phyloP scores from a whole-genome alignment of 169 alveolate genomes.

The Besnoitia besnoiti region DNA sequence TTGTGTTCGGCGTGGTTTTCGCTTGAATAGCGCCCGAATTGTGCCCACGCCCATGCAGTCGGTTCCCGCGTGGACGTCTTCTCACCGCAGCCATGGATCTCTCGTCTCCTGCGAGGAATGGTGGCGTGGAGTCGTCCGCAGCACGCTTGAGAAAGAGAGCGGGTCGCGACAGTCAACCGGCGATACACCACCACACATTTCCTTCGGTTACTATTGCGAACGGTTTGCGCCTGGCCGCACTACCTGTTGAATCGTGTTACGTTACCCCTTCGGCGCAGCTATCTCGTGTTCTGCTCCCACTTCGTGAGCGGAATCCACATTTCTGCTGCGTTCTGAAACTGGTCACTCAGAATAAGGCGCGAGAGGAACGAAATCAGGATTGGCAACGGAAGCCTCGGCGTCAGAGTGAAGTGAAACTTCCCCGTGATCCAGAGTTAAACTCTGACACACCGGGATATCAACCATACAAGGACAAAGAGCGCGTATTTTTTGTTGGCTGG shows the following conservation, averaged over 20 bases:
- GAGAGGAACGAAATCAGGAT: not conserved
- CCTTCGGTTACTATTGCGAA: not conserved
- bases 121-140: not conserved
- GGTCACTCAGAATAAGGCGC: not conserved
- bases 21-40: no score
- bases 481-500: not conserved
- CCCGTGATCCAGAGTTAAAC: not conserved
- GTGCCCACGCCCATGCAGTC: no score
- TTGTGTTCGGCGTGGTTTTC: no score
- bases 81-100: not conserved
- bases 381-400: not conserved
- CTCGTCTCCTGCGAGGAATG: not conserved
- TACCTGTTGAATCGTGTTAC: not conserved
- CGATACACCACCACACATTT: not conserved
- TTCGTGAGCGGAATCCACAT: slow-evolving; percentile 6
- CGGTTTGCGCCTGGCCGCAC: not conserved
- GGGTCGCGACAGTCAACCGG: not conserved
- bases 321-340: slow-evolving; percentile 25
- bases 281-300: not conserved
- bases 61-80: no score
- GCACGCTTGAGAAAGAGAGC: not conserved
- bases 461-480: no score
- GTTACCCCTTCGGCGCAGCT: not conserved
- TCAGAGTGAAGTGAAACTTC: not conserved
- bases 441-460: not conserved